Conservation (phyloP, 306 rosid genomes). For the Vicia villosa region DNA sequence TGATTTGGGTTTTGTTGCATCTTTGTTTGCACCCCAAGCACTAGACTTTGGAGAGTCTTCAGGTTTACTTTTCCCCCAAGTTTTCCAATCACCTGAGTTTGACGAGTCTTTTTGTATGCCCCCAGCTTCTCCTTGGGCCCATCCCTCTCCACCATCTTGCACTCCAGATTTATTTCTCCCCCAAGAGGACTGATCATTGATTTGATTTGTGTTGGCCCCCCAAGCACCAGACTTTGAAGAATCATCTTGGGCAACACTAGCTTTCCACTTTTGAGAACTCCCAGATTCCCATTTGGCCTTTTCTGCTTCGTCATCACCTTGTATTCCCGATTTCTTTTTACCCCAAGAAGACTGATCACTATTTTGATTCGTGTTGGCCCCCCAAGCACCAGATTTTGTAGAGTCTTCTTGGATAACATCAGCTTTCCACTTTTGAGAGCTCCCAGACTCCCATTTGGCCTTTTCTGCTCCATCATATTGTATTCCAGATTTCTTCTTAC, state of each 20-base stretch:
- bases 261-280: not conserved
- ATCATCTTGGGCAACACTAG: not conserved
- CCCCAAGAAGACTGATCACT: not conserved
- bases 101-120: too few relatives aligned
- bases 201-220: not conserved
- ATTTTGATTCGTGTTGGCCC: not conserved
- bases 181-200: not conserved
- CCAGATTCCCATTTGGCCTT: slow-evolving; percentile 17
- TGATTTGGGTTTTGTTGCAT: not conserved
- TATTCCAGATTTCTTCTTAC: not conserved
- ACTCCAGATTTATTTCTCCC: slow-evolving; percentile 20
- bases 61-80: slow-evolving; percentile 15
- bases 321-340: not conserved
- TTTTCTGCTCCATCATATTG: not conserved
- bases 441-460: slow-evolving; percentile 18
- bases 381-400: not conserved
- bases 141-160: too few relatives aligned
- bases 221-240: slow-evolving; percentile 9
- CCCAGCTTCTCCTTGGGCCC: too few relatives aligned
- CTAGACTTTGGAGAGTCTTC: slow-evolving; percentile 23
- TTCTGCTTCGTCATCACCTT: not conserved
- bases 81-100: too few relatives aligned
- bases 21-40: slow-evolving; percentile 37
- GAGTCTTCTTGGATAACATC: slow-evolving; percentile 13
- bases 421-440: too few relatives aligned